Conservation (phyloP, 352 stramenopile species). For the Phytophthora constricta region DNA sequence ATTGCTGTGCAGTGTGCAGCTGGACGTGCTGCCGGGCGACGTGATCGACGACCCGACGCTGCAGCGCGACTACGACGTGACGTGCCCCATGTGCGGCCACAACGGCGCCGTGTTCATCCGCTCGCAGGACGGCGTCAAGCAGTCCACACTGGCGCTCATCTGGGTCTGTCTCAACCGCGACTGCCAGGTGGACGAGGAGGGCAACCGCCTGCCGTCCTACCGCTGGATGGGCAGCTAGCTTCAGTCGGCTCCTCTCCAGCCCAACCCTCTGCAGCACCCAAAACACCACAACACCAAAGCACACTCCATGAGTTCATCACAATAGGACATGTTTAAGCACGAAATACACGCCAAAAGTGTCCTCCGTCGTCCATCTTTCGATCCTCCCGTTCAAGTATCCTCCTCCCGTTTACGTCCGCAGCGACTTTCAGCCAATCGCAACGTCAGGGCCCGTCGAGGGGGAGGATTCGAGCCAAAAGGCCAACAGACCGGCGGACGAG, state of each 20-base stretch:
- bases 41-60: constrained; percentile 90
- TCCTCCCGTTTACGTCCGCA: background rate
- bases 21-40: constrained; percentile 86
- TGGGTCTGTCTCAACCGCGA: constrained; percentile 91
- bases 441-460: background rate
- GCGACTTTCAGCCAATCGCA: constrained; percentile 10
- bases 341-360: too few relatives aligned
- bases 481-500: constrained; percentile 21
- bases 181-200: constrained; percentile 86
- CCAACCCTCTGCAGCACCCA: too few relatives aligned
- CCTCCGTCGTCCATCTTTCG: background rate
- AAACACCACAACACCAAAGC: too few relatives aligned
- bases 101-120: constrained; percentile 89
- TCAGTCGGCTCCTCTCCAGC: too few relatives aligned
- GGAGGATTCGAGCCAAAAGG: constrained; percentile 29
- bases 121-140: constrained; percentile 89
- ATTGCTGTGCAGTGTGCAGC: constrained; percentile 58
- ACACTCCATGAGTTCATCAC: too few relatives aligned
- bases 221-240: constrained; percentile 83
- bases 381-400: background rate
- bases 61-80: constrained; percentile 88
- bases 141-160: constrained; percentile 86
- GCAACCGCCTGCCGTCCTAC: constrained; percentile 84
- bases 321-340: too few relatives aligned
- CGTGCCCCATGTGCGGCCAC: constrained; percentile 77